A percentile compares a stretch with the other conserved stretches of the same genome.
Conservation (phyloP, 2,329 filamentous ascomycete genomes). For the Albophoma yamanashiensis region DNA sequence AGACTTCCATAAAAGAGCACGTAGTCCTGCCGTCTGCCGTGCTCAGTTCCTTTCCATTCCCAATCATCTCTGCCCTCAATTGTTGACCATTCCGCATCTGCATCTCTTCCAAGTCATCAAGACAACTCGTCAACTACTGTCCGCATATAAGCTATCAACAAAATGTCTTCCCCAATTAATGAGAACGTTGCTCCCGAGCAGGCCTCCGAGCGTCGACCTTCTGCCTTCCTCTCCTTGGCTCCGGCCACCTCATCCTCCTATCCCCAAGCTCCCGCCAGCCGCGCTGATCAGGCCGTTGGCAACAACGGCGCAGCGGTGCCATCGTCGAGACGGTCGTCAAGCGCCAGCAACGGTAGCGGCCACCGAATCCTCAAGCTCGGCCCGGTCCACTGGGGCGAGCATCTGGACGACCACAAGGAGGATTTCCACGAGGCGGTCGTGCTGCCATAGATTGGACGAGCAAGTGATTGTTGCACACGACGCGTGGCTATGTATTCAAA, state of each 20-base stretch:
- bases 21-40: neutral
- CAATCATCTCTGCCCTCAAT: neutral
- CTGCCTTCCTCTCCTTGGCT: conserved; percentile 44
- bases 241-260: conserved; percentile 47
- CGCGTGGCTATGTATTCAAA: neutral
- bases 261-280: conserved; percentile 29
- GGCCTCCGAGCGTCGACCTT: neutral
- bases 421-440: conserved; percentile 40
- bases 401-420: conserved; percentile 42
- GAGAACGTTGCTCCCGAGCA: neutral
- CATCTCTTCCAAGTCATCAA: neutral
- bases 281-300: conserved; percentile 8
- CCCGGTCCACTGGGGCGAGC: conserved; percentile 53
- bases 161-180: conserved; percentile 4
- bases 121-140: neutral
- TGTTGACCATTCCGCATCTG: no score
- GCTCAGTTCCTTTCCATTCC: neutral
- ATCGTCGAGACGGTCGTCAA: conserved; percentile 39
- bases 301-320: conserved; percentile 13
- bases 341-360: conserved; percentile 29
- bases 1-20: neutral
- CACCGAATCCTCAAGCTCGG: conserved; percentile 52
- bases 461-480: neutral
- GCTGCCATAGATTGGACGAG: neutral
- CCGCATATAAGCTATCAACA: neutral